phyloP scores from a whole-genome alignment of 2,329 filamentous ascomycete species.

The Epichloe brachyelytri region DNA sequence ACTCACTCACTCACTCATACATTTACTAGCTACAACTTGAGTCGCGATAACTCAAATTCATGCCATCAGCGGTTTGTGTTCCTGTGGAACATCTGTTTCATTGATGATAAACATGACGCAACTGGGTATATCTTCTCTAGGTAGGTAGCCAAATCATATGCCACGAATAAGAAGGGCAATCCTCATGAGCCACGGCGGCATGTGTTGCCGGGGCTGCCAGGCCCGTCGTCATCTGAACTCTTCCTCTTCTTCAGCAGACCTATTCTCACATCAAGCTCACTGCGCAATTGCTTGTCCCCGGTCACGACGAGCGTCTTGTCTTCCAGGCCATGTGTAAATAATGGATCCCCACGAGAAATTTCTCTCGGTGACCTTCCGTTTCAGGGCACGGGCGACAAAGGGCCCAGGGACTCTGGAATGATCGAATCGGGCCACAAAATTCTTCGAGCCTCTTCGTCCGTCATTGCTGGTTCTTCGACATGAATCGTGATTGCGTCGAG shows the following conservation, averaged over 20 bases:
- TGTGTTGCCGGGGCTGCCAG: not conserved
- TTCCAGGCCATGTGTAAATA: slow-evolving; percentile 19
- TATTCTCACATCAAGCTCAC: slow-evolving; percentile 18
- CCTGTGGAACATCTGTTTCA: too few species aligned
- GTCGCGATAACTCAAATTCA: too few species aligned
- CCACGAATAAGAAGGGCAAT: not conserved
- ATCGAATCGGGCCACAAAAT: slow-evolving; percentile 26
- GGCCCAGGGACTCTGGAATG: slow-evolving; percentile 6
- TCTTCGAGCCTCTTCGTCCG: slow-evolving; percentile 25
- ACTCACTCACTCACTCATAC: too few species aligned
- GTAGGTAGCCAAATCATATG: too few species aligned
- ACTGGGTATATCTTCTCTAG: too few species aligned
- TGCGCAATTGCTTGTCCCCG: slow-evolving; percentile 22
- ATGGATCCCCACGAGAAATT: slow-evolving; percentile 25
- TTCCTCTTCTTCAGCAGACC: slow-evolving; percentile 14
- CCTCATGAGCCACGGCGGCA: not conserved
- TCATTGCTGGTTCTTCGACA: slow-evolving; percentile 21
- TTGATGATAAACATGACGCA: too few species aligned
- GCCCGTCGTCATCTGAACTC: slow-evolving; percentile 2
- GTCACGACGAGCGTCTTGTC: slow-evolving; percentile 25
- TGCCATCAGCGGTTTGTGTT: too few species aligned
- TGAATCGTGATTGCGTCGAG: not conserved
- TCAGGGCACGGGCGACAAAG: slow-evolving; percentile 5
- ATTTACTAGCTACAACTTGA: too few species aligned
- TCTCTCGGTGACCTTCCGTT: slow-evolving; percentile 23